Evolutionary conservation across 2,329 filamentous ascomycete species (phyloP).

Genomic region (Teratosphaeria viscida): DNA sequence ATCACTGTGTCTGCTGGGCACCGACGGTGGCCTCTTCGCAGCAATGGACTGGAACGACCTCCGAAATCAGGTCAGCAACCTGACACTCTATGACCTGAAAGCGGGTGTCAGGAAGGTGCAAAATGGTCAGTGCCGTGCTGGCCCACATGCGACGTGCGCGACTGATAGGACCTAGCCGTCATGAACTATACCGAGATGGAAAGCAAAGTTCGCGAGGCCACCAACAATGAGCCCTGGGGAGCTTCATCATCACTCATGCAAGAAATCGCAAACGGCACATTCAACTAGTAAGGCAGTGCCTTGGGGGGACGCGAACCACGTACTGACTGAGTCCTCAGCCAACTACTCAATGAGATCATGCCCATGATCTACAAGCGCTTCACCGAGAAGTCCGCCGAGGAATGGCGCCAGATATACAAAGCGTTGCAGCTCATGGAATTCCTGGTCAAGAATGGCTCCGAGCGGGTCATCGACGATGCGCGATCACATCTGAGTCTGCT

Average conservation of each 20-base stretch:
- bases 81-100: conserved; percentile 92
- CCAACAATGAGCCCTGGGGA: conserved; percentile 98
- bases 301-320: not conserved
- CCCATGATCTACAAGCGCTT: conserved; percentile 99
- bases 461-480: conserved; percentile 93
- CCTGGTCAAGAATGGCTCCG: conserved; percentile 94
- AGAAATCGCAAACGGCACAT: conserved; percentile 94
- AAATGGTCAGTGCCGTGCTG: conserved; percentile 56
- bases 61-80: conserved; percentile 78
- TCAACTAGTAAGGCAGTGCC: conserved; percentile 70
- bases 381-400: conserved; percentile 94
- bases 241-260: conserved; percentile 78
- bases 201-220: conserved; percentile 79
- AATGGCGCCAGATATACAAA: conserved; percentile 99
- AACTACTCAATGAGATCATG: conserved; percentile 98
- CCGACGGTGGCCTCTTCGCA: not conserved
- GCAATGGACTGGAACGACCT: conserved; percentile 76
- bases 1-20: not conserved
- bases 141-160: not conserved
- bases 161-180: conserved; percentile 1
- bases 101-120: conserved; percentile 90
- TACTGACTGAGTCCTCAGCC: conserved; percentile 44
- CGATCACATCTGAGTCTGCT: conserved; percentile 88
- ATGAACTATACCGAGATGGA: conserved; percentile 90
- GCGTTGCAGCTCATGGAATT: conserved; percentile 89